Evolutionary conservation across 2,329 filamentous ascomycete genomes (phyloP).

Genomic region (Periconia digitata): DNA sequence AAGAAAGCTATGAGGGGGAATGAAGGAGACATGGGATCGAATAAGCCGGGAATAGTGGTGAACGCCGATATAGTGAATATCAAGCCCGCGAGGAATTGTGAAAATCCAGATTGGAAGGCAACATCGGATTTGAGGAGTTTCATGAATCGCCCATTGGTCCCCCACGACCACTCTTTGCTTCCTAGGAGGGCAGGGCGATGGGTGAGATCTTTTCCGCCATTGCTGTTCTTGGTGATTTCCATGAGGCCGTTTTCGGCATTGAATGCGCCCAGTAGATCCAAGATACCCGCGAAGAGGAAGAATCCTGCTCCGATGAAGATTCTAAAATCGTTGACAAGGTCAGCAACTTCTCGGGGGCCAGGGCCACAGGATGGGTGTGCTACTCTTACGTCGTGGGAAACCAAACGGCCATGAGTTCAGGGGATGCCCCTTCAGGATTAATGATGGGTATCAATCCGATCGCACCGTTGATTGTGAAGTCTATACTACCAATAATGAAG

Average conservation of each 20-base stretch:
- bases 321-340: background rate
- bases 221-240: background rate
- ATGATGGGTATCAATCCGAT: background rate
- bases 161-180: background rate
- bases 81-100: background rate
- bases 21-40: background rate
- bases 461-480: background rate
- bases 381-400: too few relatives aligned
- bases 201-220: background rate
- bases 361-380: too few relatives aligned
- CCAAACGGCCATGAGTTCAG: background rate
- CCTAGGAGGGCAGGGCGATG: background rate
- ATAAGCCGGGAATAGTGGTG: background rate
- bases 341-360: too few relatives aligned
- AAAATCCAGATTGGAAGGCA: background rate
- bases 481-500: background rate
- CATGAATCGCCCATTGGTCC: background rate
- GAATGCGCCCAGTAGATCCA: background rate
- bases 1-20: background rate
- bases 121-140: background rate
- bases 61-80: background rate
- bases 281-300: background rate
- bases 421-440: background rate
- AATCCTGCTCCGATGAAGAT: background rate
- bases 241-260: background rate